Evolutionary conservation across 2,329 filamentous ascomycete genomes (phyloP), one percentile per base, ranked within the genome.

Genomic region (Clarireedia paspali): DNA sequence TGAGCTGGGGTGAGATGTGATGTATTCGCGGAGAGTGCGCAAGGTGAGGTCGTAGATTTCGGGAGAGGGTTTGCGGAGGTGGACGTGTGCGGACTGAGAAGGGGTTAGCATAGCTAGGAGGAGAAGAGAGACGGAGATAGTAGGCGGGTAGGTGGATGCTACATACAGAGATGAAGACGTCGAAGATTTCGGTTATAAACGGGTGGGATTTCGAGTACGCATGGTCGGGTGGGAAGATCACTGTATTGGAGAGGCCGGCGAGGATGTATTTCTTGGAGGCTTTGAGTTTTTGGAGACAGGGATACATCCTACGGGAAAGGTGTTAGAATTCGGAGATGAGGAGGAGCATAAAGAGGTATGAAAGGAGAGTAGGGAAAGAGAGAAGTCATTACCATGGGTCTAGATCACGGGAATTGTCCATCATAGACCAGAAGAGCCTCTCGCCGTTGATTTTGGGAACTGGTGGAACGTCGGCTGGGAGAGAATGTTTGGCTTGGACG

Each of bases 381-480:
- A 30, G 27, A 9, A 9, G 27, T 30, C 27, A 30, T 20, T 34
- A 56, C 55, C 50, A 88, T 4, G 89, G 90, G 69, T 99, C 92
- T 0, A 88, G 84, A 1, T 74, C 72, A 5, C 82, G 77, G 10
- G 88, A 85, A 12, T 79, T 73, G 4, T 77, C 73, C 90, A 97
- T 96, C 91, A 97, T 97, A 65, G 87, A 81, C 80, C 89, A 87
- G 74, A 95, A 96, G 27, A 97, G 49, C 87, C 75, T 83, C 68
- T 90, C 84, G 14, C 82, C 88, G 66, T 97, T 85, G 47, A 97
- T 78, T 2, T 75, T 70, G 0, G 92, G 92, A 0, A 91, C 69
- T 0, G 83, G 77, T 1, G 89, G 88, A 0, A 78, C 64, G 58
- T 66, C 23, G 71, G 71, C 12, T 74, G 71, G 24, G 57, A 68